Base-by-base conservation (phyloP, 2,329 filamentous ascomycete species). In the Monosporascus sp. region DNA sequence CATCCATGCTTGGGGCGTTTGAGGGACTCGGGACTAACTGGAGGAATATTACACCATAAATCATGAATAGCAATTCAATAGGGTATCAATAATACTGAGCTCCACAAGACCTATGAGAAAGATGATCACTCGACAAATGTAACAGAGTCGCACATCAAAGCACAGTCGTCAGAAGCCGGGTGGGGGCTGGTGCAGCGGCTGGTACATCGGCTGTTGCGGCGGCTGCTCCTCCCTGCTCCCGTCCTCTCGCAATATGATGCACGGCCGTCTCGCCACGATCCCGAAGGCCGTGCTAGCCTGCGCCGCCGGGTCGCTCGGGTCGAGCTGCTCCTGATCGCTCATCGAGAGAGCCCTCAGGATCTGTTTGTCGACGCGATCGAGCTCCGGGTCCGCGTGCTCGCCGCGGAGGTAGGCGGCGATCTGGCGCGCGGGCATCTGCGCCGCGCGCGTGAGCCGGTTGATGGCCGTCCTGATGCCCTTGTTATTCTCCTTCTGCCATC, bases 401-500 rank as follows among this genome's bases (percentile, higher is more conserved):
- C 64, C 64, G 47, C 59, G 61, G 9, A 66, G 56, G 53, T 63
- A 66, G n/a, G 56, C 56, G 6, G 59, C 60, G 45, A 66, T 56
- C 24, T 60, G 60, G 39, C 56, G 54, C 9, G 63, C 57, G 4
- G 62, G 62, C 62, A 65, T 59, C 17, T 62, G 60, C 6, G 64
- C 64, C 27, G 61, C 64, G 17, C 60, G 55, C 0, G 60, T 51
- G 8, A 66, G 60, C 3, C 63, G 54, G 7, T 44, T 52, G 48
- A 66, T 62, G 31, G 63, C 63, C 39, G 47, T 47, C 6, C 63
- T 54, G 37, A 66, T 62, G 17, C 64, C 63, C 45, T 61, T 61
- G 48, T 61, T 64, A 43, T 65, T 66, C 39, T 66, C 64, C 15
- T 60, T 58, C 57, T 66, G 63, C 64, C 64, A 66, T 7, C 64